A percentile compares a stretch with the other conserved stretches of the same genome.
phyloP scores from a whole-genome alignment of 1,139 yeast species.

The Candida mesenterica region DNA sequence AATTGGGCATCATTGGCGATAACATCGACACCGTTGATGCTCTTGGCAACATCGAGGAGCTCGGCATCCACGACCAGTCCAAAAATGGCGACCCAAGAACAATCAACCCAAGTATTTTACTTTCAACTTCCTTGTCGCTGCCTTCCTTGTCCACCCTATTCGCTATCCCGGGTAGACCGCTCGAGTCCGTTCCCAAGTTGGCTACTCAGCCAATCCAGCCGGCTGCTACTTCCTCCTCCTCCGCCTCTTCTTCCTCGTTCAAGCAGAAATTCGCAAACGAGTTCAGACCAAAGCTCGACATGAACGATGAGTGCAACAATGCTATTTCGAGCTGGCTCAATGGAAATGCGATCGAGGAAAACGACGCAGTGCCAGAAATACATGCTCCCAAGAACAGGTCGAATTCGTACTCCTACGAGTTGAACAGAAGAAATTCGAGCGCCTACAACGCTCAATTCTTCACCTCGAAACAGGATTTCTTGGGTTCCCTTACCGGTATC shows the following conservation, averaged over 20 bases:
- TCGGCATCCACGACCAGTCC: not conserved
- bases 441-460: not conserved
- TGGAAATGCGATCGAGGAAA: slow-evolving; percentile 15
- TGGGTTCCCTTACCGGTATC: no score
- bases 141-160: slow-evolving; percentile 21
- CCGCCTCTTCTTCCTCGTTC: no score
- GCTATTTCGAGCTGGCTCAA: slow-evolving; percentile 41
- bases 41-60: not conserved
- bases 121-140: slow-evolving; percentile 17
- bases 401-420: slow-evolving; percentile 14
- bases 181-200: not conserved
- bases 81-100: slow-evolving; percentile 13
- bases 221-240: slow-evolving; percentile 11
- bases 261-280: slow-evolving; percentile 1
- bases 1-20: no score
- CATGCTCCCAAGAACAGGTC: slow-evolving; percentile 10
- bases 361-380: slow-evolving; percentile 5
- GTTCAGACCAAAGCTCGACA: slow-evolving; percentile 22
- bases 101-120: slow-evolving; percentile 22
- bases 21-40: not conserved
- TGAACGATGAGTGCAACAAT: slow-evolving; percentile 39
- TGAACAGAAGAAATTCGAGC: slow-evolving; percentile 9
- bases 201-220: slow-evolving; percentile 4
- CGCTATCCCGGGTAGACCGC: slow-evolving; percentile 7
- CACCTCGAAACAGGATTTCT: no score